Conservation (phyloP, 805 yeast species). For the Yamadazyma philogaea region DNA sequence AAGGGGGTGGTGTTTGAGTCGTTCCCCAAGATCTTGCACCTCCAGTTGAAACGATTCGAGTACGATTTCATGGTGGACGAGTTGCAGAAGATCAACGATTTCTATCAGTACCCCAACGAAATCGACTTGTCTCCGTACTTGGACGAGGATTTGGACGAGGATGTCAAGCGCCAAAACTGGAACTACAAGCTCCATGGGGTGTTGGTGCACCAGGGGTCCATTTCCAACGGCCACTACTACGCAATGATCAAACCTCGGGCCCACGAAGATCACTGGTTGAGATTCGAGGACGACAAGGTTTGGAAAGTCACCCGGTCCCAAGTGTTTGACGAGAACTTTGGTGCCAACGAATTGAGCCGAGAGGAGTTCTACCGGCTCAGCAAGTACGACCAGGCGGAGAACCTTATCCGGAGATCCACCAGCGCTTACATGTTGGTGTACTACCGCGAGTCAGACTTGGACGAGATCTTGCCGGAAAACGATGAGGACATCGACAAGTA, state of each 20-base stretch:
- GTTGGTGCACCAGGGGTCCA: conserved; percentile 92
- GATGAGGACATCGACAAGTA: conserved; percentile 38
- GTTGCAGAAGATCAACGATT: conserved; percentile 87
- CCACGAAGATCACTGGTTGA: conserved; percentile 66
- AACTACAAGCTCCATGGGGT: conserved; percentile 88
- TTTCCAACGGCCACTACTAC: conserved; percentile 94
- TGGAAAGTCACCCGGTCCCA: conserved; percentile 80
- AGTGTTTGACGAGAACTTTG: conserved; percentile 90
- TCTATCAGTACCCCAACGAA: conserved; percentile 81
- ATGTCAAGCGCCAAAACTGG: conserved; percentile 55
- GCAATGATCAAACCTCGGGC: conserved; percentile 83
- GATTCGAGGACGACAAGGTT: conserved; percentile 95
- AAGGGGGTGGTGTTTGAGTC: conserved; percentile 91
- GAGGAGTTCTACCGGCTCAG: conserved; percentile 50
- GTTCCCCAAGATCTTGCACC: conserved; percentile 89
- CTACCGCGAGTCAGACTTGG: conserved; percentile 60
- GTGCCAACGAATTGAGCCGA: conserved; percentile 61
- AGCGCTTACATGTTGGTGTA: conserved; percentile 98
- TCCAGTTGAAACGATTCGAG: conserved; percentile 92
- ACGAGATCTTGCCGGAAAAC: conserved; percentile 57
- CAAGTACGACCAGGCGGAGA: conserved; percentile 59
- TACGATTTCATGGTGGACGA: conserved; percentile 88
- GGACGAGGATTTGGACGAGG: conserved; percentile 50
- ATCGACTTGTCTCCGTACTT: conserved; percentile 79
- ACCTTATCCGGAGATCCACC: conserved; percentile 71